Conservation (phyloP, 73 alveolate genomes). For the Paraurostyla sp. region DNA sequence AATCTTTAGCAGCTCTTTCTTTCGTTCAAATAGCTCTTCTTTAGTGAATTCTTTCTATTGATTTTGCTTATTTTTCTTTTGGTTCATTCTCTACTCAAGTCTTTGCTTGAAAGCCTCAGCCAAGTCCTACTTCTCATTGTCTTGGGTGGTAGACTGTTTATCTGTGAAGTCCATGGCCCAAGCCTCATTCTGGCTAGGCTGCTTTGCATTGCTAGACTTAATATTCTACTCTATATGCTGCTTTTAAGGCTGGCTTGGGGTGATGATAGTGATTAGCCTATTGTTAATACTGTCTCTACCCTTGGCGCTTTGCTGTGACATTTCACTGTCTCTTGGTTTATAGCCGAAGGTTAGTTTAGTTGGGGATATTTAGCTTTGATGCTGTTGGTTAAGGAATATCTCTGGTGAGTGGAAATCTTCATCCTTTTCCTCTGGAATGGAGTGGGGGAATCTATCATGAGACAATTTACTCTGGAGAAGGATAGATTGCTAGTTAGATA, state of each 20-base stretch:
- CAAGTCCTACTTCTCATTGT: neutral
- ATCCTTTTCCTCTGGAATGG: conserved; percentile 47
- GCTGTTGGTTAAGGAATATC: too few species aligned
- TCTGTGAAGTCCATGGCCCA: conserved; percentile 60
- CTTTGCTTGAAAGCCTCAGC: conserved; percentile 20
- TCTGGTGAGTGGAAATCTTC: conserved; percentile 40
- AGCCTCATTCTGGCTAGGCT: neutral
- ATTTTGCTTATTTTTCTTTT: neutral
- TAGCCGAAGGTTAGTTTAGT: too few species aligned
- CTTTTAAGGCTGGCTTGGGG: too few species aligned
- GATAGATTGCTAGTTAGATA: too few species aligned
- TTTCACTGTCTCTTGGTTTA: too few species aligned
- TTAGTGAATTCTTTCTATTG: conserved; percentile 34
- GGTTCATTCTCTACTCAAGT: neutral
- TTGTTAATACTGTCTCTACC: too few species aligned
- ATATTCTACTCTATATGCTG: too few species aligned
- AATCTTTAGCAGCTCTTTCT: conserved; percentile 49
- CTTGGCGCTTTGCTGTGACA: too few species aligned
- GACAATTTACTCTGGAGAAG: neutral
- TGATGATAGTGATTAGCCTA: too few species aligned
- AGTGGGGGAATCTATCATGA: neutral
- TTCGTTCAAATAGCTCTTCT: conserved; percentile 65
- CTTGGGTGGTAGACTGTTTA: neutral
- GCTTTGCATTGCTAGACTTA: neutral
- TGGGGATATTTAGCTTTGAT: too few species aligned